A percentile compares a stretch with the other conserved stretches of the same genome.
phyloP scores from a whole-genome alignment of 176 grass and related monocot genomes.

The Musa troglodytarum region DNA sequence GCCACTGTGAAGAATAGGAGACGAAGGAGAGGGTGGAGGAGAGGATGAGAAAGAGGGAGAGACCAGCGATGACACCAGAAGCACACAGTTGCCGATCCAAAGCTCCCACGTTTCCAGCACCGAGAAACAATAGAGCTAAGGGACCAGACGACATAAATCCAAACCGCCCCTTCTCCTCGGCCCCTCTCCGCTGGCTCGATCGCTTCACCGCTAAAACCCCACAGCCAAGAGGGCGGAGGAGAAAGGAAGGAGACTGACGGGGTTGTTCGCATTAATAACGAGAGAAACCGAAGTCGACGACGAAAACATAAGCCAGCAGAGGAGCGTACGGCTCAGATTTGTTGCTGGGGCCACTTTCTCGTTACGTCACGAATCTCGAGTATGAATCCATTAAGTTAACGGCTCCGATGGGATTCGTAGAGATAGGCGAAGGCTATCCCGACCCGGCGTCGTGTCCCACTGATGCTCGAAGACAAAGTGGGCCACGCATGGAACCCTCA shows the following conservation, averaged over 20 bases:
- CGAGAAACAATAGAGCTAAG: neutral
- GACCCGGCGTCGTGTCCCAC: too few relatives aligned
- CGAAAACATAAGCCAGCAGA: neutral
- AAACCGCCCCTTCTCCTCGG: neutral
- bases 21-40: neutral
- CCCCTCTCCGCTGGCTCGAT: neutral
- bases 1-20: neutral
- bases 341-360: too few relatives aligned
- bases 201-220: slow-evolving; percentile 4
- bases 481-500: too few relatives aligned
- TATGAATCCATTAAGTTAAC: neutral
- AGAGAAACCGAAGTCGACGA: neutral
- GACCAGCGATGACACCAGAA: neutral
- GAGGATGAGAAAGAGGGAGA: slow-evolving; percentile 1
- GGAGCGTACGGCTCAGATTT: neutral
- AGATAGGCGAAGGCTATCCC: too few relatives aligned
- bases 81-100: neutral
- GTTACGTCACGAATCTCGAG: neutral
- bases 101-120: neutral
- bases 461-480: too few relatives aligned
- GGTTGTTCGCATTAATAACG: neutral
- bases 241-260: neutral
- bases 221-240: neutral
- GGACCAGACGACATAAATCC: slow-evolving; percentile 15
- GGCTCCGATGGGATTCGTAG: neutral